Conservation (phyloP, 2,329 filamentous ascomycete species). For the Boeremia lycopersici region DNA sequence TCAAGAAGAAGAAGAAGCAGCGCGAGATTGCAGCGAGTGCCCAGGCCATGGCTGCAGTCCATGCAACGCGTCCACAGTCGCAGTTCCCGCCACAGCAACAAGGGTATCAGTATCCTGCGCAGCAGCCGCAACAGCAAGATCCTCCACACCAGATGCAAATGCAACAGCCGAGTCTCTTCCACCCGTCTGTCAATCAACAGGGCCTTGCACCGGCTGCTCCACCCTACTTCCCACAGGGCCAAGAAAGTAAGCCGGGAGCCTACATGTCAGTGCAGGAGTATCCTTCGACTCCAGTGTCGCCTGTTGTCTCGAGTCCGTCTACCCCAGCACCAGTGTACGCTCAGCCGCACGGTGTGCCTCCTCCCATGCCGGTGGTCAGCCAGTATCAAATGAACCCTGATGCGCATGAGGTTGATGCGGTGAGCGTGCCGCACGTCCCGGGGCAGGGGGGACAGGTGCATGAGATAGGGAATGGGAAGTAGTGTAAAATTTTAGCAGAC, state of each 20-base stretch:
- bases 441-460: constrained; percentile 16
- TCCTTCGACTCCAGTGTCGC: constrained; percentile 11
- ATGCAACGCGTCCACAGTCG: constrained; percentile 22
- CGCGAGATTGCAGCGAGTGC: constrained; percentile 24
- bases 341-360: constrained; percentile 18
- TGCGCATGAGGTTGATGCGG: constrained; percentile 29
- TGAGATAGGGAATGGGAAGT: constrained; percentile 24
- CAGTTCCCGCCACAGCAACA: constrained; percentile 21
- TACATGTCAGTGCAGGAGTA: constrained; percentile 27
- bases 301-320: constrained; percentile 26
- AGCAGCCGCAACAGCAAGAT: constrained; percentile 10
- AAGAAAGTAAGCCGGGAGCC: constrained; percentile 23
- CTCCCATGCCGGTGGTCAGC: constrained; percentile 9
- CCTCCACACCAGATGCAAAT: background rate
- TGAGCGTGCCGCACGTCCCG: constrained; percentile 18
- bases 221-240: constrained; percentile 21
- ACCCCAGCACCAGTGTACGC: constrained; percentile 33
- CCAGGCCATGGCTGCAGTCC: constrained; percentile 21
- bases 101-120: constrained; percentile 1
- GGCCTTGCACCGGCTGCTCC: constrained; percentile 7
- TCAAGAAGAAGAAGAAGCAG: constrained; percentile 29
- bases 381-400: constrained; percentile 16
- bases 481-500: background rate
- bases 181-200: constrained; percentile 5
- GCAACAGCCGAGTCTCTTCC: background rate